These are phyloP conservation scores for Salix exigua DNA, from an alignment of 345 rosid species.

Conservation along the genomic window DNA sequence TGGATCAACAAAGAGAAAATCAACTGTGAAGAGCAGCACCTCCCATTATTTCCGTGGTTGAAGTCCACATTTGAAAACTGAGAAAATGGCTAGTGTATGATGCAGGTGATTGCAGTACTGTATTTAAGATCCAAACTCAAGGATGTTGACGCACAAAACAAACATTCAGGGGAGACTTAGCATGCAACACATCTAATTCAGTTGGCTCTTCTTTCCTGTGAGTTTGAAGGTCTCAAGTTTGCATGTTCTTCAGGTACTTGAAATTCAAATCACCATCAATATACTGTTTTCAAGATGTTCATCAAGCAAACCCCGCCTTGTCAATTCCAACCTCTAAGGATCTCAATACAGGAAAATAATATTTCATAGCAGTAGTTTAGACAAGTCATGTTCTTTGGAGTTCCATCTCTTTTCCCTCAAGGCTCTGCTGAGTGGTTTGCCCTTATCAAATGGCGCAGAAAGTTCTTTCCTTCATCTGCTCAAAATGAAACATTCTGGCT, in stretches of 20 bases:
- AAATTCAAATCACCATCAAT: background rate
- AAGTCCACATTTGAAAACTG: background rate
- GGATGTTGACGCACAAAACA: conserved; percentile 25
- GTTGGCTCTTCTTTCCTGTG: conserved; percentile 71
- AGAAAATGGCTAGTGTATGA: conserved; percentile 16
- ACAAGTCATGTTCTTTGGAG: background rate
- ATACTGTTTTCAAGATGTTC: background rate
- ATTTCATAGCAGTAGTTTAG: background rate
- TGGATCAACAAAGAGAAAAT: background rate
- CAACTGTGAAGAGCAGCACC: too few relatives aligned
- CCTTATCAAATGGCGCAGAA: conserved; percentile 38
- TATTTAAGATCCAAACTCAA: conserved; percentile 67
- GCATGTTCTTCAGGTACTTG: conserved; percentile 68
- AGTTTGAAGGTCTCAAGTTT: conserved; percentile 66
- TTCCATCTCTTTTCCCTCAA: background rate
- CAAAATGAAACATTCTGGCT: background rate
- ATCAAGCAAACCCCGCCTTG: background rate
- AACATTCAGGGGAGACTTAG: conserved; percentile 11
- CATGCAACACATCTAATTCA: conserved; percentile 28
- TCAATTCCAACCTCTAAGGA: background rate
- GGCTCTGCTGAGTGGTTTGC: conserved; percentile 41
- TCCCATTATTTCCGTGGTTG: too few relatives aligned
- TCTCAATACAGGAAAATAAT: background rate
- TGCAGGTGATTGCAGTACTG: conserved; percentile 86
- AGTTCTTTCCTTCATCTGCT: conserved; percentile 4